Percentiles rank a stretch among this genome's conserved stretches.
Conservation (phyloP, 2,329 filamentous ascomycete genomes). For the Colletotrichum sansevieriae region DNA sequence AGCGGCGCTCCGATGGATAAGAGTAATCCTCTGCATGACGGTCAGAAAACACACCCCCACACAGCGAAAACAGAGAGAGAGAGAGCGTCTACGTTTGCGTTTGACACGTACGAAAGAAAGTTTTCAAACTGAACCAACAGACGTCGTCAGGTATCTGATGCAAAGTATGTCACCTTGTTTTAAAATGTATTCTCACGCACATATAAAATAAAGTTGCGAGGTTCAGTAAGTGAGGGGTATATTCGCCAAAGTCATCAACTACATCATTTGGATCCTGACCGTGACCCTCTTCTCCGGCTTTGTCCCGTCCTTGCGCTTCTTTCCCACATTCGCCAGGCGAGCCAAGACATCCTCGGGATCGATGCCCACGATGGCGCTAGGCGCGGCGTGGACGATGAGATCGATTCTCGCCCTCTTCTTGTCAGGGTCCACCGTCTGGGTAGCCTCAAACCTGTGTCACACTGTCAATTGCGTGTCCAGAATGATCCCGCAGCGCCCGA, state of each 20-base stretch:
- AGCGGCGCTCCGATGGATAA: neutral
- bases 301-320: conserved; percentile 40
- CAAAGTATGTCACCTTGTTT: too few species aligned
- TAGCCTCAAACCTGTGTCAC: conserved; percentile 43
- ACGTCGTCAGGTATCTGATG: too few species aligned
- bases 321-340: conserved; percentile 35
- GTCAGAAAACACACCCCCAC: neutral
- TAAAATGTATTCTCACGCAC: too few species aligned
- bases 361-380: conserved; percentile 48
- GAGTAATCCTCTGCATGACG: neutral
- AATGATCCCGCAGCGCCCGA: neutral
- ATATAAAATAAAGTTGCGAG: neutral
- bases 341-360: conserved; percentile 50
- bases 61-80: neutral
- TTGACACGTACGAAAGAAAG: too few species aligned
- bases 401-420: conserved; percentile 52
- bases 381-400: conserved; percentile 53
- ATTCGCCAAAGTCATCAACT: conserved; percentile 17
- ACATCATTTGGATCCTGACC: conserved; percentile 38
- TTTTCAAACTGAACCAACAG: too few species aligned
- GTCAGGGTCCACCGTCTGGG: conserved; percentile 44
- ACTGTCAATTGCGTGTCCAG: conserved; percentile 2
- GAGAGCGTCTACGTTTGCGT: too few species aligned
- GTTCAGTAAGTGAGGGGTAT: conserved; percentile 10
- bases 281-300: conserved; percentile 41